Evolutionary conservation across 176 grass and related monocot species (phyloP), one percentile per base, ranked within the genome.

Genomic region (Paspalum notatum): DNA sequence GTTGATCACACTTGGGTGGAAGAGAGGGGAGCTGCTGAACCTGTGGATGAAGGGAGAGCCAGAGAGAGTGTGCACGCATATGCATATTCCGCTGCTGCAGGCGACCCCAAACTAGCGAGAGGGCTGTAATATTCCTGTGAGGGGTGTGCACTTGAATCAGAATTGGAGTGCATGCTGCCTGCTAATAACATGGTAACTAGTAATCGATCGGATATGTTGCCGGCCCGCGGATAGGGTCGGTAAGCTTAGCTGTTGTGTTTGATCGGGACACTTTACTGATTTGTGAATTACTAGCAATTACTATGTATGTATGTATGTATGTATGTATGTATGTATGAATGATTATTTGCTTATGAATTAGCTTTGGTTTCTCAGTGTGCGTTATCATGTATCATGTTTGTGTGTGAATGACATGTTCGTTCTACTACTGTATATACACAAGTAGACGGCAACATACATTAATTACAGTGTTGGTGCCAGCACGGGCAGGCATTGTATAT

Each of bases 1-100:
- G 1, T 71, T 98, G 27, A 87, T 92, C 75, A 54, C 83, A 0
- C 83, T 98, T 51, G 95, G 95, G 18, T 62, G 75, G 74, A 98
- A 89, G 82, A 92, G 95, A 83, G 90, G 95, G 43, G 92, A 94
- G 62, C 87, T 98, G 40, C 48, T 20, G 62, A 94, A 97, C 70
- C 72, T 97, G 57, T 97, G 95, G 91, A 64, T 18, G 17, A 86
- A 66, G 68, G 95, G 95, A 46, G 85, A 85, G 46, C 91, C 95
- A 39, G 75, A 88, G 57, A 90, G 90, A 80, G 79, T 87, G 5
- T 92, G 95, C 77, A 83, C 81, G 1, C 94, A 97, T 74, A 72
- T 88, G 45, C 90, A 92, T 63, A 56, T 86, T 41, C 87, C 82
- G 51, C 44, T 48, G 68, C 72, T 71, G 25, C 17, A 77, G 0